Evolutionary conservation across 2,329 filamentous ascomycete species (phyloP).

Genomic region (Penicillium corylophilum): DNA sequence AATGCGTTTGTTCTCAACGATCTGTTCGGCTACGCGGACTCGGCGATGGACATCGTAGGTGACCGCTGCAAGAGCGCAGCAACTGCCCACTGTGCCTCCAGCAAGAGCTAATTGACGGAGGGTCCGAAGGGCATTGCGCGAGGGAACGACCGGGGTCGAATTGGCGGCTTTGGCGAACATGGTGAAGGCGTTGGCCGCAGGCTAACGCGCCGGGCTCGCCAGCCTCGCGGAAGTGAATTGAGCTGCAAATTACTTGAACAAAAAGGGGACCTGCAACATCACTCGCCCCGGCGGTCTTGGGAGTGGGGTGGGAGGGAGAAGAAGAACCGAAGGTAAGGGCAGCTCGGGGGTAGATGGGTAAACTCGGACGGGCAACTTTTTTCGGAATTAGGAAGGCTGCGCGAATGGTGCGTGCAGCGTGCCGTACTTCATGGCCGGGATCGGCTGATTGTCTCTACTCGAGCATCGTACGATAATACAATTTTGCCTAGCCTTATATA

Average conservation of each 20-base stretch:
- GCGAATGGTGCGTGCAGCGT: slow-evolving; percentile 5
- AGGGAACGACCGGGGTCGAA: slow-evolving; percentile 38
- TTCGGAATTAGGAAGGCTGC: slow-evolving; percentile 17
- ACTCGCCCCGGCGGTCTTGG: background rate
- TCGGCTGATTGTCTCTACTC: slow-evolving; percentile 8
- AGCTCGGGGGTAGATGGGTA: slow-evolving; percentile 10
- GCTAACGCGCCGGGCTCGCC: slow-evolving; percentile 24
- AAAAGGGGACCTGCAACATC: background rate
- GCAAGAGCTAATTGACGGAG: slow-evolving; percentile 37
- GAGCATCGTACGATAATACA: background rate
- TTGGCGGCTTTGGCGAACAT: slow-evolving; percentile 36
- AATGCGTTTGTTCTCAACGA: slow-evolving; percentile 46
- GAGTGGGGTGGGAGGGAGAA: background rate
- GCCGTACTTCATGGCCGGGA: slow-evolving; percentile 6
- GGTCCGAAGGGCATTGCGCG: slow-evolving; percentile 45
- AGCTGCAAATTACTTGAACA: background rate
- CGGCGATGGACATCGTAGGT: slow-evolving; percentile 45
- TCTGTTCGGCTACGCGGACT: slow-evolving; percentile 42
- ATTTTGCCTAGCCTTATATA: background rate
- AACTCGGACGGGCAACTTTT: slow-evolving; percentile 20
- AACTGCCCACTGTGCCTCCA: slow-evolving; percentile 40
- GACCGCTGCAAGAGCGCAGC: slow-evolving; percentile 42
- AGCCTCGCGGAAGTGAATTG: slow-evolving; percentile 18
- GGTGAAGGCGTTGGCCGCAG: slow-evolving; percentile 24
- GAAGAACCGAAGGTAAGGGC: slow-evolving; percentile 4